Conservation (phyloP, 2,329 filamentous ascomycete genomes). For the Diplodia seriata region DNA sequence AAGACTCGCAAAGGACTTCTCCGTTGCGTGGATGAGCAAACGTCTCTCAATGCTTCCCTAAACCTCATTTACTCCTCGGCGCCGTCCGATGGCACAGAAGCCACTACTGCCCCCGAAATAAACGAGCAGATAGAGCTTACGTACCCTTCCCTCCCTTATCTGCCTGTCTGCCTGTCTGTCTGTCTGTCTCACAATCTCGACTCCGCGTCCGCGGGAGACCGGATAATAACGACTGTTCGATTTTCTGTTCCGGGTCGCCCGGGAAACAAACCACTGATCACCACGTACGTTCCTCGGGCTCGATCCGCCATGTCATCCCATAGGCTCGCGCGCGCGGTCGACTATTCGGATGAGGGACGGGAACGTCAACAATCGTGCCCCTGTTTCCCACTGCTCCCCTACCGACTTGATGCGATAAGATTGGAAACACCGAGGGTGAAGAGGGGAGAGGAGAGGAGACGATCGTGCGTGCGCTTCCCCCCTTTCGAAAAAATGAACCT, state of each 20-base stretch:
- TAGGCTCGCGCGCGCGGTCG: neutral
- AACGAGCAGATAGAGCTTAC: neutral
- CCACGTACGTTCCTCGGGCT: neutral
- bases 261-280: too few species aligned
- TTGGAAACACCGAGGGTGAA: too few species aligned
- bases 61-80: neutral
- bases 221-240: neutral
- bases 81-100: neutral
- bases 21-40: neutral
- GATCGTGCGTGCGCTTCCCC: neutral
- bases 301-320: neutral
- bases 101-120: too few species aligned
- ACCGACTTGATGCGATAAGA: too few species aligned
- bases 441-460: neutral
- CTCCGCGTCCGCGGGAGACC: neutral
- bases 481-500: neutral
- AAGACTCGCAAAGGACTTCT: conserved; percentile 12
- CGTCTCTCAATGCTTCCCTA: neutral
- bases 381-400: too few species aligned
- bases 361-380: too few species aligned
- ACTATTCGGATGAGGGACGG: neutral
- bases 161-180: neutral
- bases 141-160: neutral
- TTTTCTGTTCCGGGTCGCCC: neutral
- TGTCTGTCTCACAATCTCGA: neutral